Evolutionary conservation across 2,329 filamentous ascomycete genomes (phyloP), one percentile per base, ranked within the genome.

Genomic region (Pleoardoris graminearum): DNA sequence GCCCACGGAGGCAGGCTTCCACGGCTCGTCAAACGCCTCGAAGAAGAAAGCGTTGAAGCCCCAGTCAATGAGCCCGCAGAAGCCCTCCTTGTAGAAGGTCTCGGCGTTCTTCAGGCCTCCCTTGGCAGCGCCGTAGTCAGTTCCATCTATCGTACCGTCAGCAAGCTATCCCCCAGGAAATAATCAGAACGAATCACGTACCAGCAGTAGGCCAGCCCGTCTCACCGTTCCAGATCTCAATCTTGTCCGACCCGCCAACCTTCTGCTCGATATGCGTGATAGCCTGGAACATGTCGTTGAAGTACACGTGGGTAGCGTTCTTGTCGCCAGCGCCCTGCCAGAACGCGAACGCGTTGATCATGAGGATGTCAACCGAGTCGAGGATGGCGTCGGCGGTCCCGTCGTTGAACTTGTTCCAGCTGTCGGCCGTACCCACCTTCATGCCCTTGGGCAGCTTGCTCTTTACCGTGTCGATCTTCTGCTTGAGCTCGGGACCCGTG

Each of bases 11-110:
- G 78, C 71, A 48, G 86, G 85, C 82, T 89, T 89, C 84, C 85
- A 88, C 53, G 81, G 77, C 81, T 90, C 87, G 62, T 89, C 86
- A 62, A 87, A 88, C 37, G 86, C 86, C 78, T 89, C 86, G 61
- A 90, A 90, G 75, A 83, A 87, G 76, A 89, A 89, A 50, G 85
- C 82, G 63, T 88, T 87, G 58, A 85, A 79, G 54, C 84, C 84
- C 83, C 84, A 88, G 57, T 77, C 78, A 30, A 88, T 74, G 65
- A 87, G 80, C 46, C 80, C 80, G 71, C 87, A 89, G 65, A 88
- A 80, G 58, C 80, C 83, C 39, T 82, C 70, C 62, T 82, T 75
- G 76, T 80, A 89, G 77, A 84, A 90, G 21, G 73, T 76, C 57
- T 79, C 70, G 23, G 85, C 85, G 63, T 85, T 84, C 27, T 77